Evolutionary conservation across 1,284 basidiomycete species (phyloP), one percentile per base, ranked within the genome.

Genomic region (Mycena citricolor): DNA sequence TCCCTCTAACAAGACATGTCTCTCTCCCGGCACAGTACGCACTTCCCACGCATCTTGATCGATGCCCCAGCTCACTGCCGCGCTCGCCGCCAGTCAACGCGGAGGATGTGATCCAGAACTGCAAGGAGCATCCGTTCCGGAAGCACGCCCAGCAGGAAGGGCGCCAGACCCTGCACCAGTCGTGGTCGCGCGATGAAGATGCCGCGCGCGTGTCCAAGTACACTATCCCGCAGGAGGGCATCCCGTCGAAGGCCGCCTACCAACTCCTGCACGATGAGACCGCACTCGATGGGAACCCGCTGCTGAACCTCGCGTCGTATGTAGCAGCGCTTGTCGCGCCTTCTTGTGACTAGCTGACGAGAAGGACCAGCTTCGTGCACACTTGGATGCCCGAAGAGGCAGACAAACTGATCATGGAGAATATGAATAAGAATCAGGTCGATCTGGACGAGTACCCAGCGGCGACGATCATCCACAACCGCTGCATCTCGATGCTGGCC

Each of bases 241-340:
- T 73, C 22, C 59, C 63, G 8, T 66, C 66, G n/a, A 64, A 61
- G 44, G 60, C 74, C 8, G 79, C 84, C 0, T 92, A 93, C 61
- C 86, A 90, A 63, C 68, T 95, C 45, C 81, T 97, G 43, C 89
- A 88, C 59, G 87, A 93, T 57, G 90, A 94, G 63, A 73, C 94
- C 37, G 66, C 73, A 79, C 7, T 37, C 57, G 92, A 94, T 62
- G 90, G 90, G 7, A 83, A 77, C 28, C 84, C 83, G 2, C 68
- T 79, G 30, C 70, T 91, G 51, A 97, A 97, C 66, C 72, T 97
- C 26, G 94, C 94, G 0, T 90, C 86, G 8, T 16, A 70, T 69
- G n/a, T 81, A 80, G 56, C 76, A 81, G 59, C 62, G 7, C 19
- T 22, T 11, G 11, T 21, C 19, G 13, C 35, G 22, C n/a, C 20